Evolutionary conservation across 768 basidiomycete species (phyloP).

Genomic region (Tylopilus subfusipes): DNA sequence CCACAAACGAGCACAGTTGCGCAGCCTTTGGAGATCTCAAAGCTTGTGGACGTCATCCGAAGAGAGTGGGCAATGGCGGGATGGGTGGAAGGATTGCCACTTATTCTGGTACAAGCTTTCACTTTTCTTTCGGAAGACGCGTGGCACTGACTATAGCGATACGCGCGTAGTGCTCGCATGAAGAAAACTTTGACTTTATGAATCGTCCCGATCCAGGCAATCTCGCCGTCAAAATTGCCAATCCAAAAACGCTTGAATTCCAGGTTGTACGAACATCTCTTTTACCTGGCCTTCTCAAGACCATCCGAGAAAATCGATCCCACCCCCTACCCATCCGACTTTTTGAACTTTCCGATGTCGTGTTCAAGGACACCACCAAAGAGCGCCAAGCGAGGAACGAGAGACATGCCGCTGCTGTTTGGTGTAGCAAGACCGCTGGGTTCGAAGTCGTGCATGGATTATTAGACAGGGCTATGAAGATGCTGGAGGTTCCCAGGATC

Average conservation of each 20-base stretch:
- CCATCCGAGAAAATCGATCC: constrained; percentile 92
- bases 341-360: constrained; percentile 93
- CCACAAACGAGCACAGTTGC: constrained; percentile 93
- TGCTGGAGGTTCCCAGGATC: constrained; percentile 88
- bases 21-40: constrained; percentile 86
- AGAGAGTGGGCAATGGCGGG: constrained; percentile 92
- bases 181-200: constrained; percentile 95
- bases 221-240: constrained; percentile 86
- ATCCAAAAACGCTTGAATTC: constrained; percentile 97
- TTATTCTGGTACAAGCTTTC: constrained; percentile 68
- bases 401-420: constrained; percentile 83
- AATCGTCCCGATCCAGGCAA: constrained; percentile 82
- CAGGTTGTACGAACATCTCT: constrained; percentile 97
- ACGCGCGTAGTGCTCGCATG: constrained; percentile 83
- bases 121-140: background rate
- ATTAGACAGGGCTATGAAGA: constrained; percentile 92
- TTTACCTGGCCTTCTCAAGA: constrained; percentile 94
- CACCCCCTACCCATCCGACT: constrained; percentile 89
- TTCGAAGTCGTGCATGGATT: constrained; percentile 97
- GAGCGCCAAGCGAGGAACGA: constrained; percentile 89
- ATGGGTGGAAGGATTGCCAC: constrained; percentile 92
- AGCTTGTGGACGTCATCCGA: constrained; percentile 83
- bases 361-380: constrained; percentile 72
- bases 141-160: constrained; percentile 3
- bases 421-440: constrained; percentile 95